Evolutionary conservation across 257 asterid genomes (phyloP).

Genomic region (Forsythia viridissima): DNA sequence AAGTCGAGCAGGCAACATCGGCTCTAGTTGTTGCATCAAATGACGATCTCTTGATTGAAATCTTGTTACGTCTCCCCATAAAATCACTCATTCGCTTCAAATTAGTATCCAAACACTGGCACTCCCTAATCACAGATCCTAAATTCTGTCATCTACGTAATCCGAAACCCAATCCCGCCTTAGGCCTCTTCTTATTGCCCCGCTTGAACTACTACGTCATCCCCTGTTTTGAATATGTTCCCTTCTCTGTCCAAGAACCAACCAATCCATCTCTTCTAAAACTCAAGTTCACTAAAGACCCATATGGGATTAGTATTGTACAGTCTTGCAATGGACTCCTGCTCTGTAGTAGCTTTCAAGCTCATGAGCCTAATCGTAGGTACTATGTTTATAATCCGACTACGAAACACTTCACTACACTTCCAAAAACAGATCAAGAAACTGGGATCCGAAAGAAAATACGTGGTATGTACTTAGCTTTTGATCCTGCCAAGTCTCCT

Average conservation of each 20-base stretch:
- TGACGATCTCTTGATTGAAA: conserved; percentile 36
- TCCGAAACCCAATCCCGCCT: conserved; percentile 24
- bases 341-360: conserved; percentile 20
- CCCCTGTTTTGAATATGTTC: conserved; percentile 21
- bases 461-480: conserved; percentile 33
- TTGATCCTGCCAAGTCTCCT: conserved; percentile 28
- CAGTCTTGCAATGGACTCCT: conserved; percentile 49
- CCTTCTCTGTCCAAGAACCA: conserved; percentile 9
- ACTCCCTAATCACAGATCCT: conserved; percentile 31
- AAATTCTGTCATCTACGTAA: conserved; percentile 21
- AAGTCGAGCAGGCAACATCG: conserved; percentile 6
- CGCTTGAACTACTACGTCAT: background rate
- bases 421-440: conserved; percentile 23
- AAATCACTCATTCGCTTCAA: conserved; percentile 34
- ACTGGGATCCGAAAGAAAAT: conserved; percentile 4
- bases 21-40: conserved; percentile 22
- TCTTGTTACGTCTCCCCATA: conserved; percentile 32
- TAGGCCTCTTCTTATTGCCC: conserved; percentile 11
- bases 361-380: background rate
- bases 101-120: conserved; percentile 42
- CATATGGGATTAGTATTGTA: conserved; percentile 14
- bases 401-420: conserved; percentile 19
- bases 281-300: conserved; percentile 5
- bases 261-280: background rate
- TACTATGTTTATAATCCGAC: conserved; percentile 41